phyloP scores from a whole-genome alignment of 306 rosid species.

The Psophocarpus tetragonolobus region DNA sequence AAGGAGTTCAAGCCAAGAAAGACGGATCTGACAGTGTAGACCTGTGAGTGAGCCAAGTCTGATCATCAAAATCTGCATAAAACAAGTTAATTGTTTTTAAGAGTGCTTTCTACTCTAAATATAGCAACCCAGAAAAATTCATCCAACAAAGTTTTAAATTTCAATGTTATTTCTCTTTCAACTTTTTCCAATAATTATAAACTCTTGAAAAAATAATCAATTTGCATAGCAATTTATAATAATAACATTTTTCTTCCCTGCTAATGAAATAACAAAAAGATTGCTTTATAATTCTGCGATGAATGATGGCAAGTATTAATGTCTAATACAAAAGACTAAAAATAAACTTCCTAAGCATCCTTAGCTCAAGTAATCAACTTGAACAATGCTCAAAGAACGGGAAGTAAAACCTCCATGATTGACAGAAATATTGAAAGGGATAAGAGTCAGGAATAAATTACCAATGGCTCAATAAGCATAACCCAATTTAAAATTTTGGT shows the following conservation, averaged over 20 bases:
- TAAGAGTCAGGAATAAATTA: not conserved
- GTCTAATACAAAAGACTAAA: not conserved
- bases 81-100: slow-evolving; percentile 7
- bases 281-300: not conserved
- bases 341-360: not conserved
- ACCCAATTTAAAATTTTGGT: not conserved
- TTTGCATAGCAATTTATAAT: not conserved
- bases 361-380: not conserved
- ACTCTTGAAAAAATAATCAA: not conserved
- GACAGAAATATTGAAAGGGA: not conserved
- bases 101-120: slow-evolving; percentile 18
- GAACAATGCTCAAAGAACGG: not conserved
- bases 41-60: slow-evolving; percentile 59
- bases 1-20: slow-evolving; percentile 77
- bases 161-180: not conserved
- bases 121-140: slow-evolving; percentile 1
- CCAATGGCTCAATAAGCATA: not conserved
- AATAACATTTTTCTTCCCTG: not conserved
- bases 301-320: not conserved
- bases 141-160: not conserved
- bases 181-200: not conserved
- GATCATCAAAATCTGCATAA: slow-evolving; percentile 74
- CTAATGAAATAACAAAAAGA: not conserved
- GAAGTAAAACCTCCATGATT: not conserved
- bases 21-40: slow-evolving; percentile 44